These are phyloP conservation scores for Pyricularia sp. DNA, from an alignment of 2,329 filamentous ascomycete species.

Conservation along the genomic window DNA sequence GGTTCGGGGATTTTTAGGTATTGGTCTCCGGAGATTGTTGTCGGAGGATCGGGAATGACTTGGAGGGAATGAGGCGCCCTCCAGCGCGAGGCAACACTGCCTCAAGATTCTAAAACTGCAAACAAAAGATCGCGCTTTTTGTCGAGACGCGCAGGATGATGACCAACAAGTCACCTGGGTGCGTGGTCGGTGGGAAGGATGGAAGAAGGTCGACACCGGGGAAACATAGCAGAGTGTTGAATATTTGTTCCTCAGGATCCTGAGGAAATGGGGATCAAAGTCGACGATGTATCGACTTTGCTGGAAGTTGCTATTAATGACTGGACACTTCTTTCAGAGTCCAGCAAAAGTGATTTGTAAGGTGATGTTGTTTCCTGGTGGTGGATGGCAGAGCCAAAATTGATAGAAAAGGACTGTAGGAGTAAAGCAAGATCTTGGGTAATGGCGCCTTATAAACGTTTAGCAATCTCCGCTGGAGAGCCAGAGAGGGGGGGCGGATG, in stretches of 20 bases:
- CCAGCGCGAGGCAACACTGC: conserved; percentile 6
- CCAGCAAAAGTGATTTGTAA: conserved; percentile 16
- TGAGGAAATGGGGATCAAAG: conserved; percentile 23
- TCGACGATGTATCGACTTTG: conserved; percentile 22
- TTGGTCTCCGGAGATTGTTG: conserved; percentile 21
- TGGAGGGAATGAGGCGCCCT: conserved; percentile 1
- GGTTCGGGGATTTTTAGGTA: conserved; percentile 20
- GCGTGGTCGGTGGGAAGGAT: conserved; percentile 51
- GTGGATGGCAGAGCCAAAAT: background rate
- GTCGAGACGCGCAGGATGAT: conserved; percentile 35
- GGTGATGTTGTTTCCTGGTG: background rate
- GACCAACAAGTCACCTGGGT: conserved; percentile 44
- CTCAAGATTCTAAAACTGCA: background rate
- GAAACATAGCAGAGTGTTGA: conserved; percentile 43
- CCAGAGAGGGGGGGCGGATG: background rate
- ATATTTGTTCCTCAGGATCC: conserved; percentile 18
- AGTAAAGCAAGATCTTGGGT: background rate
- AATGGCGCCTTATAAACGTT: background rate
- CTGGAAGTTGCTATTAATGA: conserved; percentile 24
- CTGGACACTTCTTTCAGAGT: conserved; percentile 25
- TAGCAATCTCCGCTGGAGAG: too few species aligned
- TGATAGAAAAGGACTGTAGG: background rate
- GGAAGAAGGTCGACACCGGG: conserved; percentile 42
- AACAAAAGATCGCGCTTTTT: conserved; percentile 26
- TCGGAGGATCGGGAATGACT: background rate